These are phyloP conservation scores for Rhodomyrtus psidioides DNA, from an alignment of 441 rosid species.

Conservation along the genomic window DNA sequence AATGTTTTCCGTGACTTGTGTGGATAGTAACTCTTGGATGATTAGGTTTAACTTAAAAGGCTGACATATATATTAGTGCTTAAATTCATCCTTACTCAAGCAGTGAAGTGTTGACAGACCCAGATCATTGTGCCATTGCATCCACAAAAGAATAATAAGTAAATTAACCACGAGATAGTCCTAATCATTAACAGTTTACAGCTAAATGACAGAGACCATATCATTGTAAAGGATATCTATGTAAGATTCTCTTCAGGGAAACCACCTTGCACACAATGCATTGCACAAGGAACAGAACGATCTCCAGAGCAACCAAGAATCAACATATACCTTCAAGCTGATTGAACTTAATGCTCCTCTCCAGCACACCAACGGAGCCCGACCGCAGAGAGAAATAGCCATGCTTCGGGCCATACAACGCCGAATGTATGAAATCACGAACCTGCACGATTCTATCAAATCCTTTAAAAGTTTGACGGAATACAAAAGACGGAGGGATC, in stretches of 20 bases:
- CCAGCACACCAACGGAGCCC: slow-evolving; percentile 75
- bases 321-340: slow-evolving; percentile 54
- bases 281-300: neutral
- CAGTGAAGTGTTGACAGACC: neutral
- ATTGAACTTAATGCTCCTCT: slow-evolving; percentile 73
- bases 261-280: neutral
- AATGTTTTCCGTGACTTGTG: neutral
- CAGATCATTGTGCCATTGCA: neutral
- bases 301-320: neutral
- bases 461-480: neutral
- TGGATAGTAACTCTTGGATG: neutral
- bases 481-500: neutral
- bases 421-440: slow-evolving; percentile 77
- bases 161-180: neutral
- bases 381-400: slow-evolving; percentile 87
- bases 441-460: slow-evolving; percentile 32
- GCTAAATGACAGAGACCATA: neutral
- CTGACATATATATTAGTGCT: neutral
- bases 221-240: neutral
- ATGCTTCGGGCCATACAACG: slow-evolving; percentile 60
- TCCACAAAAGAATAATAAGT: neutral
- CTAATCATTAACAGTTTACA: neutral
- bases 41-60: neutral
- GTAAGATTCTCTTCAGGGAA: neutral
- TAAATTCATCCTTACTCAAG: neutral